phyloP scores from a whole-genome alignment of 2,329 filamentous ascomycete genomes.

The Colletotrichum paranaense region DNA sequence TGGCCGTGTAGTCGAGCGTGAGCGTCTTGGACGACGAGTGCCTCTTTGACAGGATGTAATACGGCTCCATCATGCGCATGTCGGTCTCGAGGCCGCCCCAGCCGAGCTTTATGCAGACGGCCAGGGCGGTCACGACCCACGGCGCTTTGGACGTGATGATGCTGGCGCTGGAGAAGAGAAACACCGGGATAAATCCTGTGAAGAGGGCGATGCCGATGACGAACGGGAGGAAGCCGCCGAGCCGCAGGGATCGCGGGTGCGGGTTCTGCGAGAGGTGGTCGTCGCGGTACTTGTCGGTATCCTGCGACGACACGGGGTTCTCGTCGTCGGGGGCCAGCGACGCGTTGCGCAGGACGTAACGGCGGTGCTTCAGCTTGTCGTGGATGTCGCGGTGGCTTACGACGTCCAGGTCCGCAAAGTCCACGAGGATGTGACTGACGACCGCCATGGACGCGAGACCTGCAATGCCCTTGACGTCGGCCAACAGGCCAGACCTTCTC shows the following conservation, averaged over 20 bases:
- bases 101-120: conserved; percentile 74
- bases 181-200: conserved; percentile 66
- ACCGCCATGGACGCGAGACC: conserved; percentile 82
- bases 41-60: conserved; percentile 75
- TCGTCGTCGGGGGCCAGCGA: conserved; percentile 74
- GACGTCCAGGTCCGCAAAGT: conserved; percentile 79
- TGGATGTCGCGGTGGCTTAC: conserved; percentile 76
- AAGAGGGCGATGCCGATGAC: conserved; percentile 68
- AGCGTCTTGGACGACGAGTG: conserved; percentile 74
- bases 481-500: conserved; percentile 73
- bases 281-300: conserved; percentile 60
- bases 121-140: conserved; percentile 73
- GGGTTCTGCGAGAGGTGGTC: conserved; percentile 68
- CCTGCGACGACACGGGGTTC: conserved; percentile 52
- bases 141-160: conserved; percentile 70
- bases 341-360: conserved; percentile 77
- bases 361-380: conserved; percentile 70
- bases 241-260: conserved; percentile 75
- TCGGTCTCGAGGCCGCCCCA: conserved; percentile 78
- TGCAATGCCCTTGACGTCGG: conserved; percentile 78
- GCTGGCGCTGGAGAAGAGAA: conserved; percentile 69
- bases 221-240: conserved; percentile 69
- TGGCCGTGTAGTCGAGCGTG: conserved; percentile 78
- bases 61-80: conserved; percentile 80
- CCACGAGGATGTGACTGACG: conserved; percentile 77